Percentiles rank a stretch among this genome's conserved stretches.
Conservation (phyloP, 768 basidiomycete genomes). For the Cyclocybe cylindracea region DNA sequence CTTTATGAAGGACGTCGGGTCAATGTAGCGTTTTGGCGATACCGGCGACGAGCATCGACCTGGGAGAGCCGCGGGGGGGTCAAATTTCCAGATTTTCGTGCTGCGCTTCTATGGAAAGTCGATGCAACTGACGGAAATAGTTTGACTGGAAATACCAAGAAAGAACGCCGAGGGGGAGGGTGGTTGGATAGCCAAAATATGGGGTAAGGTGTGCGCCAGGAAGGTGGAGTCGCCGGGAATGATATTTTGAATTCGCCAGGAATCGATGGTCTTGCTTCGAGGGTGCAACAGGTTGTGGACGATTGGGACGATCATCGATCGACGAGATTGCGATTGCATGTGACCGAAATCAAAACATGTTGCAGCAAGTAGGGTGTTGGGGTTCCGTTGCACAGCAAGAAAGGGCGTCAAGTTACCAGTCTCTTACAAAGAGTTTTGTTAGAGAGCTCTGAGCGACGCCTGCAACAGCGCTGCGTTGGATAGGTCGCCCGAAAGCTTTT, state of each 20-base stretch:
- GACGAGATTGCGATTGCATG: conserved; percentile 18
- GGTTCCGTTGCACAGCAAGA: conserved; percentile 11
- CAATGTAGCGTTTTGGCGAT: conserved; percentile 9
- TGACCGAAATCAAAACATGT: conserved; percentile 16
- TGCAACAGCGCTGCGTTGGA: conserved; percentile 25
- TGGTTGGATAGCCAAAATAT: conserved; percentile 23
- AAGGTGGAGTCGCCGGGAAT: conserved; percentile 18
- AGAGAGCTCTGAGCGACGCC: conserved; percentile 3
- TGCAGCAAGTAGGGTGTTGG: conserved; percentile 15
- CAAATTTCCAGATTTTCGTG: no score
- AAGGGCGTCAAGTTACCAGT: conserved; percentile 10
- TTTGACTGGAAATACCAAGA: conserved; percentile 22
- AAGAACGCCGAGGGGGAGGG: conserved; percentile 13
- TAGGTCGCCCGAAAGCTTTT: conserved; percentile 18
- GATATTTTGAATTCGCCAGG: conserved; percentile 32
- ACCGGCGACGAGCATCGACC: neutral
- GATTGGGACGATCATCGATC: conserved; percentile 25
- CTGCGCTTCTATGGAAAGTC: neutral
- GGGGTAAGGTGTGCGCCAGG: conserved; percentile 7
- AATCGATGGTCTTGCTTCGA: conserved; percentile 27
- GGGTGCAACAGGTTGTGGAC: conserved; percentile 24
- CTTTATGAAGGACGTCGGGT: conserved; percentile 3
- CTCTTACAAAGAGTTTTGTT: conserved; percentile 7
- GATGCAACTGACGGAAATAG: conserved; percentile 18
- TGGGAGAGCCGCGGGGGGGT: no score